Evolutionary conservation across 352 stramenopile species (phyloP), one percentile per base, ranked within the genome.

Genomic region (Phytophthora cryptogea): DNA sequence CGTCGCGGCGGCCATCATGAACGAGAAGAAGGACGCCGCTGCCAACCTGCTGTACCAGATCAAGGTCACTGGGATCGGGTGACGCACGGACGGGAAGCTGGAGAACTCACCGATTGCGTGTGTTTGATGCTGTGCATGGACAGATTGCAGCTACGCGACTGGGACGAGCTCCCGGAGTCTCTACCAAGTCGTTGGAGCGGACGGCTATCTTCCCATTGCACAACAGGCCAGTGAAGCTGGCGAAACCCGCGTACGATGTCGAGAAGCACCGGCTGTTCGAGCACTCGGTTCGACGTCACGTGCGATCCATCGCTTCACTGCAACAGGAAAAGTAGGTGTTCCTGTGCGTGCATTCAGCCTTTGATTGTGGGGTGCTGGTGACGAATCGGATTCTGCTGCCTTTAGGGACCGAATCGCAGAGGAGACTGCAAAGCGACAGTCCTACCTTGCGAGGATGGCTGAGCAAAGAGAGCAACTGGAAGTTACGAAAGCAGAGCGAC

Each of bases 21-120:
- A 90, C 59, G 74, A 82, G 43, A 72, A 72, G 28, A 62, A 71
- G 9, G 83, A 83, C 17, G 72, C 68, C 2, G 85, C 83, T 0
- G 74, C 76, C 11, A 83, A 88, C n/a, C 37, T 96, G 33, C 66
- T 97, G 10, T 96, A 95, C 66, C 86, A 96, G 54, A 88, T 96
- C 59, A 95, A 94, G 72, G 79, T 92, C 26, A 4, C 7, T 13
- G 20, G 20, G 20, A 23, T 23, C 20, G 20, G 20, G 20, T 23
- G 20, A 23, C 20, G 20, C 20, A 23, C 20, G 2, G 20, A 23
- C 20, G 2, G 20, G 20, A 23, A 52, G 1, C 16, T 41, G 3
- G 36, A 20, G 36, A 41, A n/a, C 36, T 41, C 17, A 49, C 13
- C 3, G 14, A 8, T n/a, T 20, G 13, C 4, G 30, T 45, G 9